Base-by-base conservation (phyloP, 805 yeast species). In the Clavispora santaluciae region DNA sequence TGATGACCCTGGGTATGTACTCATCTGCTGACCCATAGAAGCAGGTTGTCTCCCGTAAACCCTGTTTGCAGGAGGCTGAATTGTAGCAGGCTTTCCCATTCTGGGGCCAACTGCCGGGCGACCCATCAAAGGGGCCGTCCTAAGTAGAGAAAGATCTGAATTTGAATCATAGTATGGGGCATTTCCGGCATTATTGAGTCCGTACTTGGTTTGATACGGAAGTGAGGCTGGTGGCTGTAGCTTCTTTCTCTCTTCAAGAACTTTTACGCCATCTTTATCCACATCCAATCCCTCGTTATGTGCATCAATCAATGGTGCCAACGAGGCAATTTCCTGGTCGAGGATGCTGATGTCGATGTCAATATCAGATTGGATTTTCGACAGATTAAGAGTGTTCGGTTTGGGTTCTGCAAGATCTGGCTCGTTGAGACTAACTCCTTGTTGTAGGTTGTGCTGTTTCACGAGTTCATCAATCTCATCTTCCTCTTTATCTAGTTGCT, bases 41-140 rank as follows among this genome's bases (percentile, higher is more conserved):
- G 31, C 12, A 7, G 36, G 36, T 13, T 33, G 36, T 21, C 36
- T n/a, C 6, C 64, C 63, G 44, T 68, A 69, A 6, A 65, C 40
- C 36, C 69, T 51, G 40, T 65, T 64, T 6, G 70, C 56, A 2
- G 73, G 71, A 7, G 74, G 74, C 44, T 68, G 74, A 15, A 69
- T 68, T 15, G 71, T 59, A 15, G 74, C 74, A 5, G 71, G 70
- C 40, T 66, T 67, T 3, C 74, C 74, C 73, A 69, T 68, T 39
- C 70, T 52, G 8, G 73, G 72, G 7, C 52, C 43, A 2, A 16
- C 31, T 3, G 60, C 59, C 6, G 63, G 60, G 34, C 60, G 63
- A 1, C 68, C 68, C 63, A 60, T 61, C 2, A 61, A 43, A 3
- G 65, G 66, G 20, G 34, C 34, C 7, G 18, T 15, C 20, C 31